phyloP scores from a whole-genome alignment of 2,329 filamentous ascomycete species.

The Cercospora berteroae region DNA sequence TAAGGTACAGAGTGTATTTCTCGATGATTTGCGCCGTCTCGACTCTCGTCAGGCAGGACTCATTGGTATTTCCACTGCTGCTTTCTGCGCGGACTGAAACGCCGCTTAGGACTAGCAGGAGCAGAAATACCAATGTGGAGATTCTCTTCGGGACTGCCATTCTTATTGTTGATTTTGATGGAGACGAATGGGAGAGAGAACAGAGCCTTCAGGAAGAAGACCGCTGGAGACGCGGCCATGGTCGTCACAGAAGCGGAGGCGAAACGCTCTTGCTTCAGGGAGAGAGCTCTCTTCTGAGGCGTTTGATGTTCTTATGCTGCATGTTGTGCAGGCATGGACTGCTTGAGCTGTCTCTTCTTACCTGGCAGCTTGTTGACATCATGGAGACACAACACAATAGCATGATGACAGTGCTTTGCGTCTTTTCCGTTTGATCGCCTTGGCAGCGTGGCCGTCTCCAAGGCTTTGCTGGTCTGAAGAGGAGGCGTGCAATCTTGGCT shows the following conservation, averaged over 20 bases:
- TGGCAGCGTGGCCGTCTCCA: background rate
- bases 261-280: too few species aligned
- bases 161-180: constrained; percentile 2
- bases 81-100: constrained; percentile 8
- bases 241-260: background rate
- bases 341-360: background rate
- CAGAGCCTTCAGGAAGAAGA: constrained; percentile 15
- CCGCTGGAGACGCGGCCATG: constrained; percentile 15
- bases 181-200: constrained; percentile 18
- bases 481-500: background rate
- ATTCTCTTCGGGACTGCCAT: background rate
- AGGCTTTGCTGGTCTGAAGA: background rate
- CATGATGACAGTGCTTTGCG: background rate
- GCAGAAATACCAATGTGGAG: constrained; percentile 11
- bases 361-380: background rate
- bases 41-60: constrained; percentile 5
- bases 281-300: background rate
- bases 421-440: background rate
- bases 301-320: background rate
- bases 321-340: background rate
- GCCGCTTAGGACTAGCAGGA: constrained; percentile 8
- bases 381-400: background rate
- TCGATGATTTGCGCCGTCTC: constrained; percentile 10
- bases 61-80: constrained; percentile 4
- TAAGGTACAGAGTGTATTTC: constrained; percentile 10